Percentiles rank a stretch among this genome's conserved stretches.
These are phyloP conservation scores for Sordariomycetes sp. DNA, from an alignment of 2,329 filamentous ascomycete species.

Conservation along the genomic window DNA sequence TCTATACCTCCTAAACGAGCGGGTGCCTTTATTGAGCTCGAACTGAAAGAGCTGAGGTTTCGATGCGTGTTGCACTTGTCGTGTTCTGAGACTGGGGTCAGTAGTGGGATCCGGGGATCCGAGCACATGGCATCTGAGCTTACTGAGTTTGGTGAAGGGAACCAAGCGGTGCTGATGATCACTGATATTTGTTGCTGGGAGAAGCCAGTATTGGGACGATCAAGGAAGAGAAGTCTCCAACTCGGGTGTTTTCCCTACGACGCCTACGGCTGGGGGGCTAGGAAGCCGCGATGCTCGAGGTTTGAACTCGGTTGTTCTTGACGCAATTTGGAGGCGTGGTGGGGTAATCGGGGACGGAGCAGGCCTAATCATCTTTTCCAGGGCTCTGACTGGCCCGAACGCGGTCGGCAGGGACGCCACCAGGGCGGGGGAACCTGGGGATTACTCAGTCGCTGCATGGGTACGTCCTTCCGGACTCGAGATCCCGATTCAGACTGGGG, in stretches of 20 bases:
- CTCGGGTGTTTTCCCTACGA: no score
- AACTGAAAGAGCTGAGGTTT: neutral
- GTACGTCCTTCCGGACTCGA: no score
- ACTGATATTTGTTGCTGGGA: neutral
- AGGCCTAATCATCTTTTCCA: neutral
- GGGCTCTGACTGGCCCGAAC: neutral
- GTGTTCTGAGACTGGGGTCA: neutral
- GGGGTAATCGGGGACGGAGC: neutral
- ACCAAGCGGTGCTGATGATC: neutral
- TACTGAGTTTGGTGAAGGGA: neutral
- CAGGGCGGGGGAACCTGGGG: neutral
- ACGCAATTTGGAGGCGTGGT: conserved; percentile 3
- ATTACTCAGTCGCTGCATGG: neutral
- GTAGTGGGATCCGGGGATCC: neutral
- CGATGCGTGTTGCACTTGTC: neutral
- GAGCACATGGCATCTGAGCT: neutral
- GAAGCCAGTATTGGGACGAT: neutral
- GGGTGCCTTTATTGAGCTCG: neutral
- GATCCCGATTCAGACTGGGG: neutral
- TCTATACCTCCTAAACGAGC: neutral
- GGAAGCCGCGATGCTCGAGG: neutral
- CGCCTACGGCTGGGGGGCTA: neutral
- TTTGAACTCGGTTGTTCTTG: neutral
- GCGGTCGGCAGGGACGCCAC: neutral
- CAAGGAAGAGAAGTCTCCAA: neutral